Evolutionary conservation across 2,329 filamentous ascomycete species (phyloP).

Genomic region (Trichoderma sp.): DNA sequence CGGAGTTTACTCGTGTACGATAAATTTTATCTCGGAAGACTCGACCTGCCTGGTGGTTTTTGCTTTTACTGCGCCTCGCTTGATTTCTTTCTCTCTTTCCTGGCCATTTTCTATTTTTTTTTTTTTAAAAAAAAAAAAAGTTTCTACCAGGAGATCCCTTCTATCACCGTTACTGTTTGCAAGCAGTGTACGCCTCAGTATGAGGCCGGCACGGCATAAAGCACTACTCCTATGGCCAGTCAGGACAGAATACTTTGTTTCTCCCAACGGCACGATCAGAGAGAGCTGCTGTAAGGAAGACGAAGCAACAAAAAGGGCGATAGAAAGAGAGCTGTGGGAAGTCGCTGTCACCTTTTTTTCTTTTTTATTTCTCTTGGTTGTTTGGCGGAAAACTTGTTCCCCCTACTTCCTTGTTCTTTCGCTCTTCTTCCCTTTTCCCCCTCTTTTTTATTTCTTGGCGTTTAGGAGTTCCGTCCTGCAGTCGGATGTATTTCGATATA

Average conservation of each 20-base stretch:
- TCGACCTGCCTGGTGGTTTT: slow-evolving; percentile 17
- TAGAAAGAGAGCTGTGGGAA: background rate
- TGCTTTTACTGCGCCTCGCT: background rate
- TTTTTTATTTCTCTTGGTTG: background rate
- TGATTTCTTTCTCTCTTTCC: slow-evolving; percentile 16
- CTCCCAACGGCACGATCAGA: background rate
- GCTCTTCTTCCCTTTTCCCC: background rate
- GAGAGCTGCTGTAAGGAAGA: background rate
- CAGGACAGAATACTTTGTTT: background rate
- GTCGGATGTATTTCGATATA: background rate
- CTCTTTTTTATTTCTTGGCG: no score
- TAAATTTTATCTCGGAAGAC: slow-evolving; percentile 28
- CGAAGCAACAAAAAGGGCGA: background rate
- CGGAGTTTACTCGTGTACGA: slow-evolving; percentile 35
- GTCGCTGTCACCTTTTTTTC: background rate
- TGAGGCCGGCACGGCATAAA: background rate
- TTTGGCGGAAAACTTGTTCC: background rate
- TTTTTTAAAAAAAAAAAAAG: background rate
- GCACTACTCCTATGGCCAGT: background rate
- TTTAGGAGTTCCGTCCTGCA: background rate
- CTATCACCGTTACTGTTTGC: background rate
- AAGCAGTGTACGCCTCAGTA: background rate
- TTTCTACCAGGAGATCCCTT: background rate
- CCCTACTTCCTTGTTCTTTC: background rate
- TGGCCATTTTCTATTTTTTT: background rate